Evolutionary conservation across 768 basidiomycete genomes (phyloP), one percentile per base, ranked within the genome.

Genomic region (Russula lepida): DNA sequence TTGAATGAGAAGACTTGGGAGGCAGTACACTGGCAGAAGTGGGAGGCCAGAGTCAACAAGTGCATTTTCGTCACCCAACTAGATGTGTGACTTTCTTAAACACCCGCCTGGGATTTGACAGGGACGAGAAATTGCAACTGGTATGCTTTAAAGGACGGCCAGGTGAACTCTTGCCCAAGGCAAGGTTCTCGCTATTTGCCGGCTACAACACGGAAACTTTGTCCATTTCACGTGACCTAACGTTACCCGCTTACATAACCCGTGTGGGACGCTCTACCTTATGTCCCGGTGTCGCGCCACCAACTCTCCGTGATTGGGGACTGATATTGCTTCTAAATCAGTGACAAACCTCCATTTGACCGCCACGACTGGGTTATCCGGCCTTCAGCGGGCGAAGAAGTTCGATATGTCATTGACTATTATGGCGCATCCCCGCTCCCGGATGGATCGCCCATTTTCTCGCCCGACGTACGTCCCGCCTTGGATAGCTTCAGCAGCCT

Each of bases 391-490:
- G 85, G 89, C 15, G 83, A 89, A 67, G 88, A 92, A 73, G 86
- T 92, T 55, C 88, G 92, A 70, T 95, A 99, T 73, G 89, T 99
- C 49, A 98, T 98, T 68, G 97, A 98, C 77, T 99, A 99, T 75
- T 98, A 98, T 74, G 89, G 91, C 50, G 93, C 92, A 0, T 91
- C 95, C 1, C 84, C 88, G 2, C 86, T 95, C 57, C 79, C 84
- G 7, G 89, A 97, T 66, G 95, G 95, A 8, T 89, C 88, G 49
- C 97, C 97, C 19, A 94, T 95, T 6, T 98, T 98, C 74, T 87
- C 87, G 8, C 80, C 98, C 27, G 97, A 98, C 71, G 95, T 98
- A 8, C 85, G 95, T 17, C 95, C 95, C 1, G 95, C 95, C 0
- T 74, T 99, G 55, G 95, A 98, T 74, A 89, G 80, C 68, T 76